A percentile compares a stretch with the other conserved stretches of the same genome.
Conservation (phyloP, 2,329 filamentous ascomycete genomes). For the Ilyonectria mors-panacis region DNA sequence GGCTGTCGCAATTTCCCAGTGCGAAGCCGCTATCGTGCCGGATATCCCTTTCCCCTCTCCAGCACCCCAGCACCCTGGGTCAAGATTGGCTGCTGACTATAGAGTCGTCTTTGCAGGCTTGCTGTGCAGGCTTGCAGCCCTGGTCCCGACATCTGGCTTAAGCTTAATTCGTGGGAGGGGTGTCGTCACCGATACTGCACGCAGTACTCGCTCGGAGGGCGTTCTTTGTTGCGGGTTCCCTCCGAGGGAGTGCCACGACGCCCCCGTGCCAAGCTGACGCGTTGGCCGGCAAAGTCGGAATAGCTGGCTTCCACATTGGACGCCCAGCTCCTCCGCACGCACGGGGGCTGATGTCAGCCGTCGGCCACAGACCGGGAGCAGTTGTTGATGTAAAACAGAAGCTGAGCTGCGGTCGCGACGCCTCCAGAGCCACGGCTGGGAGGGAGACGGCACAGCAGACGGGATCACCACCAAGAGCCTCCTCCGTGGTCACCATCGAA, state of each 20-base stretch:
- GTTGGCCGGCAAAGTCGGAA: conserved; percentile 47
- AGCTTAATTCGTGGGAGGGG: conserved; percentile 46
- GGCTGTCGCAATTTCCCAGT: conserved; percentile 26
- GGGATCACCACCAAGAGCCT: not conserved
- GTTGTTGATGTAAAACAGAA: not conserved
- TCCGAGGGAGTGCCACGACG: conserved; percentile 22
- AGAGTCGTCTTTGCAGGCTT: not conserved
- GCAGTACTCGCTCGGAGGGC: not conserved
- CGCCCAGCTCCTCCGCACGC: conserved; percentile 18
- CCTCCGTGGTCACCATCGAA: not conserved
- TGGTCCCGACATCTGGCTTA: conserved; percentile 45
- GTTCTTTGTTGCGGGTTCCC: conserved; percentile 18
- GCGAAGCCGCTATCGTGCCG: conserved; percentile 24
- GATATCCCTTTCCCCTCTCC: conserved; percentile 18
- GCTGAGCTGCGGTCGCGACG: not conserved
- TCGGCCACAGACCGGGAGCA: not conserved
- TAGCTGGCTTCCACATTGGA: conserved; percentile 29
- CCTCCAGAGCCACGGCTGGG: not conserved
- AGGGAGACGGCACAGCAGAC: not conserved
- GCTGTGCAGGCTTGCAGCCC: conserved; percentile 30
- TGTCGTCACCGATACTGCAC: conserved; percentile 27
- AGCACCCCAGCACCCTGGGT: conserved; percentile 9
- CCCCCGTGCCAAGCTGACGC: conserved; percentile 42
- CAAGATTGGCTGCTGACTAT: conserved; percentile 30
- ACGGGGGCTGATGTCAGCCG: conserved; percentile 42